Evolutionary conservation across 2,329 filamentous ascomycete genomes (phyloP).

Genomic region (Aureobasidium sp.): DNA sequence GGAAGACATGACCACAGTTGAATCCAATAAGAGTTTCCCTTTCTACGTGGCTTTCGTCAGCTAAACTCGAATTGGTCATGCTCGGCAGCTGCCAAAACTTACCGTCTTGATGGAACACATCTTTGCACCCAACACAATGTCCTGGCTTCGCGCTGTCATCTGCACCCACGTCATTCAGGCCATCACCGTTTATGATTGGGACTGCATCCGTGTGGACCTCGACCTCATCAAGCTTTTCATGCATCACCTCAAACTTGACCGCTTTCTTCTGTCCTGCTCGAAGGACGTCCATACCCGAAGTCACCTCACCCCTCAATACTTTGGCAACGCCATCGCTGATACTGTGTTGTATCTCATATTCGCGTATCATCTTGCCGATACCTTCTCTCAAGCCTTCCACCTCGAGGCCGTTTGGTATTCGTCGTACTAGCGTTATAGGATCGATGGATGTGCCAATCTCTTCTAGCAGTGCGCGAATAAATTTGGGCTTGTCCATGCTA

Average conservation of each 20-base stretch:
- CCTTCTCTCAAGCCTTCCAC: slow-evolving; percentile 87
- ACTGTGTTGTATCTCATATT: slow-evolving; percentile 90
- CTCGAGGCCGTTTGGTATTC: slow-evolving; percentile 88
- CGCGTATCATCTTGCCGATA: slow-evolving; percentile 82
- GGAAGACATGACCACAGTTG: slow-evolving; percentile 75
- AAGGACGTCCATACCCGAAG: slow-evolving; percentile 71
- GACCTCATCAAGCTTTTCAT: slow-evolving; percentile 34
- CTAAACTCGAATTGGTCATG: neutral
- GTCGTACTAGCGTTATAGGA: slow-evolving; percentile 78
- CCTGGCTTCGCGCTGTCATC: slow-evolving; percentile 26
- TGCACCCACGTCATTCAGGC: slow-evolving; percentile 21
- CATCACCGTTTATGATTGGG: slow-evolving; percentile 18
- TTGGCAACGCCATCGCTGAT: slow-evolving; percentile 85
- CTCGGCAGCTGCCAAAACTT: slow-evolving; percentile 19
- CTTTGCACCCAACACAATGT: slow-evolving; percentile 34
- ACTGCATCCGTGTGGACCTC: slow-evolving; percentile 28
- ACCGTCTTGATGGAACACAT: slow-evolving; percentile 34
- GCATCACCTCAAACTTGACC: slow-evolving; percentile 76
- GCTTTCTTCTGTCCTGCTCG: slow-evolving; percentile 73
- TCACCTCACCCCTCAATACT: slow-evolving; percentile 82
- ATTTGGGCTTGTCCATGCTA: slow-evolving; percentile 93
- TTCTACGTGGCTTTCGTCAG: slow-evolving; percentile 36
- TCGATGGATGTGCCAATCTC: slow-evolving; percentile 92
- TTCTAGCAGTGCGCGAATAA: slow-evolving; percentile 85
- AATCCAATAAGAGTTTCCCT: slow-evolving; percentile 71